Percentiles rank a stretch among this genome's conserved stretches.
Evolutionary conservation across 768 basidiomycete genomes (phyloP).

Genomic region (Serendipita indica): DNA sequence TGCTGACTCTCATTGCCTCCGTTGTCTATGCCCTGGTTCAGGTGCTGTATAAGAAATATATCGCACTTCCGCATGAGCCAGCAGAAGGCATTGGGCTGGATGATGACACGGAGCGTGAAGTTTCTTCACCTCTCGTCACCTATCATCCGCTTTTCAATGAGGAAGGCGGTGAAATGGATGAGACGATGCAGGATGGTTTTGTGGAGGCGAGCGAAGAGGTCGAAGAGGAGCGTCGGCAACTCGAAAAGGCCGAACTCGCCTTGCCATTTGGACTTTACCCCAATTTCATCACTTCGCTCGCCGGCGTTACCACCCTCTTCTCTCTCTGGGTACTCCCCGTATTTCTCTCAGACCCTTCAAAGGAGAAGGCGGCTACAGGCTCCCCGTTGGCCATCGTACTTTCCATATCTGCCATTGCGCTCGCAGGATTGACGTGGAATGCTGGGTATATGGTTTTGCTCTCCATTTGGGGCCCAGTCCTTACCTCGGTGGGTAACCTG

Average conservation of each 20-base stretch:
- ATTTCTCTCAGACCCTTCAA: conserved; percentile 62
- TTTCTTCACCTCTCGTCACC: neutral
- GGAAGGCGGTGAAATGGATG: conserved; percentile 12
- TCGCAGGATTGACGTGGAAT: conserved; percentile 65
- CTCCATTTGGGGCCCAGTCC: conserved; percentile 76
- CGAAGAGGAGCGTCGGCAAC: neutral
- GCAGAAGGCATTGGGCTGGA: conserved; percentile 22
- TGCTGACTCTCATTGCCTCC: conserved; percentile 58
- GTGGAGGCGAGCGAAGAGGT: neutral
- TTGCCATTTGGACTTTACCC: conserved; percentile 77
- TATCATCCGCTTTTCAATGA: conserved; percentile 10
- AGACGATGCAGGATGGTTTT: neutral
- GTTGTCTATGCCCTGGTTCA: conserved; percentile 64
- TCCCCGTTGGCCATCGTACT: conserved; percentile 29
- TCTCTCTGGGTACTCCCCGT: conserved; percentile 61
- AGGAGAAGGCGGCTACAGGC: conserved; percentile 44
- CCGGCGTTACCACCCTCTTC: conserved; percentile 64
- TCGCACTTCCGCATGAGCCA: conserved; percentile 51
- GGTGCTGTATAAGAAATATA: conserved; percentile 71
- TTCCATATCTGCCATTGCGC: conserved; percentile 52
- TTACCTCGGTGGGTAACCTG: conserved; percentile 80
- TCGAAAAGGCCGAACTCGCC: conserved; percentile 21
- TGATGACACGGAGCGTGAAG: neutral
- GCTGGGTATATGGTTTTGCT: conserved; percentile 78
- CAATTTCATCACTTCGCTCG: conserved; percentile 61